These are phyloP conservation scores for Eucalyptus curtisii DNA, from an alignment of 345 rosid genomes.

Conservation along the genomic window DNA sequence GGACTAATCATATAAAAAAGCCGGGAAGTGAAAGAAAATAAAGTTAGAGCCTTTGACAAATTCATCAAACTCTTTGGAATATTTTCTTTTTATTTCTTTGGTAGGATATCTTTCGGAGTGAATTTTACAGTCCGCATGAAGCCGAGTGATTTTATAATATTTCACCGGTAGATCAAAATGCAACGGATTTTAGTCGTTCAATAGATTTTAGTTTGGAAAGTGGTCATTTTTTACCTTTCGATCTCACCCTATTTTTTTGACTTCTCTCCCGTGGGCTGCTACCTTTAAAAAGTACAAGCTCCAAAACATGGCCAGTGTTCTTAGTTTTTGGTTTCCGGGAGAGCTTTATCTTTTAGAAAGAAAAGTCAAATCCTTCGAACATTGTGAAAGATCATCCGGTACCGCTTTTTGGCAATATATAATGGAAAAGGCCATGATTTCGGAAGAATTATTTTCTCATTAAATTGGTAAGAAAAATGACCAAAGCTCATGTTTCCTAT, in stretches of 20 bases:
- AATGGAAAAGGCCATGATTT: neutral
- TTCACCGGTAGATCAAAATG: neutral
- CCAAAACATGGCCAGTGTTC: neutral
- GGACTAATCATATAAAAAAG: neutral
- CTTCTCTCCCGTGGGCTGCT: neutral
- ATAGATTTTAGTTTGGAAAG: neutral
- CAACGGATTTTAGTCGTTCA: neutral
- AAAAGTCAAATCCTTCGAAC: neutral
- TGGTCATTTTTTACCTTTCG: neutral
- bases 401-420: neutral
- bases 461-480: neutral
- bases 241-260: neutral
- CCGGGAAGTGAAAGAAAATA: neutral
- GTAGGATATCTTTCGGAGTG: neutral
- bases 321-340: neutral
- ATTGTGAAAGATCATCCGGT: neutral
- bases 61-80: neutral
- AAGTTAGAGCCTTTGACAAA: neutral
- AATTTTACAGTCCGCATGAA: neutral
- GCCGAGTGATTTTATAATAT: neutral
- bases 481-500: neutral
- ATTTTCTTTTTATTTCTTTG: neutral
- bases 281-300: neutral
- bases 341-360: neutral
- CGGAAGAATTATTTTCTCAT: neutral